Conservation (phyloP, 2,329 filamentous ascomycete species). For the Thelonectria discophora region DNA sequence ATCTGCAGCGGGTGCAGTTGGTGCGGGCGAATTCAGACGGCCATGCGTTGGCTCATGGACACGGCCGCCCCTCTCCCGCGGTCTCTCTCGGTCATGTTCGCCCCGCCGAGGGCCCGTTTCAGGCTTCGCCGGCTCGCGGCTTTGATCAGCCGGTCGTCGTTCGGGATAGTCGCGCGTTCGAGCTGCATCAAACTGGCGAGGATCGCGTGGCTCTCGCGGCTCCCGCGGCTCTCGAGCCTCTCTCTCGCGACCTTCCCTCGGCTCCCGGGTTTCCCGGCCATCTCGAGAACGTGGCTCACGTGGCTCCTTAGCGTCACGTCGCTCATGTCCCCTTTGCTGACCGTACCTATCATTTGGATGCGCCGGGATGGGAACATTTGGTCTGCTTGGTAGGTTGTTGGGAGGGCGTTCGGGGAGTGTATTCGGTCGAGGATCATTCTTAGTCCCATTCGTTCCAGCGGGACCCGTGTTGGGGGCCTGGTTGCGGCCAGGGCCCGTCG, state of each 20-base stretch:
- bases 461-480: conserved; percentile 40
- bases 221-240: conserved; percentile 51
- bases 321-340: conserved; percentile 52
- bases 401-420: conserved; percentile 50
- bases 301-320: conserved; percentile 50
- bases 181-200: conserved; percentile 51
- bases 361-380: conserved; percentile 64
- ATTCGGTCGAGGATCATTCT: conserved; percentile 45
- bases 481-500: conserved; percentile 33
- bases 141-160: conserved; percentile 52
- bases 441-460: conserved; percentile 32
- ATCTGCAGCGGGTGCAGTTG: conserved; percentile 42
- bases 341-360: conserved; percentile 56
- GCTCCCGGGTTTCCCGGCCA: conserved; percentile 41
- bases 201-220: conserved; percentile 47
- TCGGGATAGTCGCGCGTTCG: conserved; percentile 57
- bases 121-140: conserved; percentile 37
- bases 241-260: conserved; percentile 52
- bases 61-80: conserved; percentile 44
- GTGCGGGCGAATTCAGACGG: conserved; percentile 38
- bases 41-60: conserved; percentile 39
- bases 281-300: conserved; percentile 49
- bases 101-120: conserved; percentile 50
- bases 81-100: conserved; percentile 55
- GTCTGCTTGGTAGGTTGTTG: conserved; percentile 63